Evolutionary conservation across 495 filamentous ascomycete genomes (phyloP).

Genomic region (Aspergillus haitiensis): DNA sequence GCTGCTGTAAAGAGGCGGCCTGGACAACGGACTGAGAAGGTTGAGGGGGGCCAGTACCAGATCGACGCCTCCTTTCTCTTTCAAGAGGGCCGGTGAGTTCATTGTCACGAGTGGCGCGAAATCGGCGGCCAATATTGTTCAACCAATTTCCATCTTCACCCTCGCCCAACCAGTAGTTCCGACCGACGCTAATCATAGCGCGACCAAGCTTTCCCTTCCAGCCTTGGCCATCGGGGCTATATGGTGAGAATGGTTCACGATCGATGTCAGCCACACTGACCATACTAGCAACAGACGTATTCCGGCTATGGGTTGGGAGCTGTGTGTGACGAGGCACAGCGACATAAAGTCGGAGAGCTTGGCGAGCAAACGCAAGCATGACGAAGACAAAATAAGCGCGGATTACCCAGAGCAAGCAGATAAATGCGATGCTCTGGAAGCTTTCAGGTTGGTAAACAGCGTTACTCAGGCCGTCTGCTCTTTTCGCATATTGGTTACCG

Average conservation of each 20-base stretch:
- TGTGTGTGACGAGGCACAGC: conserved; percentile 47
- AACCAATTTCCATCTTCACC: conserved; percentile 59
- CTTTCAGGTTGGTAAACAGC: conserved; percentile 65
- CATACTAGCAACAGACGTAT: conserved; percentile 46
- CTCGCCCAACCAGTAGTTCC: conserved; percentile 74
- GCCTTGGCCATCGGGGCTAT: conserved; percentile 67
- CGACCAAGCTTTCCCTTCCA: conserved; percentile 75
- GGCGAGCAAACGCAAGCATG: conserved; percentile 75
- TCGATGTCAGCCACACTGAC: conserved; percentile 51
- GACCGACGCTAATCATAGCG: conserved; percentile 66
- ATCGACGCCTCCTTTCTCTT: conserved; percentile 65
- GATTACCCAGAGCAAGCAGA: conserved; percentile 67
- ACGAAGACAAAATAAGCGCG: conserved; percentile 77
- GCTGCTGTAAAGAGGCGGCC: conserved; percentile 37
- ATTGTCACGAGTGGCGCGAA: conserved; percentile 42
- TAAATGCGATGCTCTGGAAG: conserved; percentile 71
- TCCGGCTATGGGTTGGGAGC: conserved; percentile 46
- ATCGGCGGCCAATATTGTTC: conserved; percentile 55
- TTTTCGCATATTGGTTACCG: conserved; percentile 30
- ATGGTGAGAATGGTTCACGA: conserved; percentile 69
- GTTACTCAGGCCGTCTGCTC: conserved; percentile 43
- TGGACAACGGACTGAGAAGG: conserved; percentile 45
- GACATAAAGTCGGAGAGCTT: conserved; percentile 60
- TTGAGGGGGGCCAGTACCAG: conserved; percentile 64
- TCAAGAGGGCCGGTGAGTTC: conserved; percentile 58